Evolutionary conservation across 139 green algal genomes (phyloP).

Genomic region (Penium margaritaceum): DNA sequence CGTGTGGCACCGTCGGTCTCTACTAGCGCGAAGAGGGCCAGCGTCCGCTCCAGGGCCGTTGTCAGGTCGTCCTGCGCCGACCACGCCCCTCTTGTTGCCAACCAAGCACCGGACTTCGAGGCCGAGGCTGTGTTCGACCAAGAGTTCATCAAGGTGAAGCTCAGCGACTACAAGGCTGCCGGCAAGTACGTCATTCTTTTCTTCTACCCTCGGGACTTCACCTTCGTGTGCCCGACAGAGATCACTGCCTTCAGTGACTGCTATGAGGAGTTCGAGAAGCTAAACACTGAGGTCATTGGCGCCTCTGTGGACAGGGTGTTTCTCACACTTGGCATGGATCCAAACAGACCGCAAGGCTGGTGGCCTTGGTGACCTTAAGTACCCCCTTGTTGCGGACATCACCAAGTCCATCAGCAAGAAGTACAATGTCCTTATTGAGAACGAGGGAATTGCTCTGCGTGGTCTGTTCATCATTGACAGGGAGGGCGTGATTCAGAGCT

Average conservation of each 20-base stretch:
- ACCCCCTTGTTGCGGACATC: conserved; percentile 93
- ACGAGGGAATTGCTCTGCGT: conserved; percentile 54
- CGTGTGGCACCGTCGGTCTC: too few species aligned
- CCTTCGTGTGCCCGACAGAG: conserved; percentile 86
- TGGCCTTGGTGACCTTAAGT: conserved; percentile 87
- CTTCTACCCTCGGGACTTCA: conserved; percentile 98
- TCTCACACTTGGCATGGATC: conserved; percentile 95
- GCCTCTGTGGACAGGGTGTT: conserved; percentile 57
- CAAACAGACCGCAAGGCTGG: conserved; percentile 74
- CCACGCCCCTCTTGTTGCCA: too few species aligned
- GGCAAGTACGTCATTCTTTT: conserved; percentile 97
- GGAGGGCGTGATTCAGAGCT: conserved; percentile 86
- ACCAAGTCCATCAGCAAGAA: conserved; percentile 70
- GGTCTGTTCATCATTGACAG: conserved; percentile 60
- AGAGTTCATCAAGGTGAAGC: conserved; percentile 62
- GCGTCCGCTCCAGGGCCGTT: too few species aligned
- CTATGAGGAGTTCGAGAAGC: conserved; percentile 75
- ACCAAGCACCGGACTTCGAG: too few species aligned
- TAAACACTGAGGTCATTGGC: conserved; percentile 73
- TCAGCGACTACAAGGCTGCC: conserved; percentile 79
- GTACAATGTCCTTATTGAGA: conserved; percentile 79
- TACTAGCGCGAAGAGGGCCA: too few species aligned
- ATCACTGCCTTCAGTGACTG: conserved; percentile 96
- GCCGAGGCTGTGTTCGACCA: too few species aligned
- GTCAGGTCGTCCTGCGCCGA: too few species aligned